Evolutionary conservation across 1,139 yeast genomes (phyloP).

Genomic region (Candida buenavistaensis): DNA sequence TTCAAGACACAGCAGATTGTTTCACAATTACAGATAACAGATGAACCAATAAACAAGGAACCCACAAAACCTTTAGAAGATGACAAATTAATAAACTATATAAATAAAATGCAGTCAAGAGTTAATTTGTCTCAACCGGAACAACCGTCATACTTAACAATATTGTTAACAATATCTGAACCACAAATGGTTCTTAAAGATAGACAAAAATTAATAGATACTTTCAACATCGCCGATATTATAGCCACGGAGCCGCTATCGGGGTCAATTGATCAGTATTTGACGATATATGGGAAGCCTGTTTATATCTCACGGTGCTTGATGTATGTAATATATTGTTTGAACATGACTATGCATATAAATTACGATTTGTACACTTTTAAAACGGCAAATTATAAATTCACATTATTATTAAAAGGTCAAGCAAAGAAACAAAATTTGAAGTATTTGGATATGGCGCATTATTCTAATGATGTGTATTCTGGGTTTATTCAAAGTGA

Average conservation of each 20-base stretch:
- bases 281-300: conserved; percentile 28
- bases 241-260: conserved; percentile 20
- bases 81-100: conserved; percentile 12
- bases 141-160: conserved; percentile 8
- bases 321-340: conserved; percentile 22
- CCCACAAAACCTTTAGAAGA: conserved; percentile 5
- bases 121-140: conserved; percentile 2
- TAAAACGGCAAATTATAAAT: conserved; percentile 30
- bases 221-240: conserved; percentile 22
- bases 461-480: conserved; percentile 11
- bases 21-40: conserved; percentile 2
- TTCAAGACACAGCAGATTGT: conserved; percentile 2
- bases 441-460: conserved; percentile 12
- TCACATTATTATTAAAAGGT: conserved; percentile 12
- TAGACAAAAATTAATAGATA: conserved; percentile 14
- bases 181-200: conserved; percentile 13
- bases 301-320: conserved; percentile 22
- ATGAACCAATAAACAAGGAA: conserved; percentile 1
- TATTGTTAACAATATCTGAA: conserved; percentile 29
- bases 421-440: conserved; percentile 6
- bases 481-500: conserved; percentile 21
- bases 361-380: conserved; percentile 25
- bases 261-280: conserved; percentile 31
- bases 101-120: conserved; percentile 11
- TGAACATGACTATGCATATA: conserved; percentile 27